Evolutionary conservation across 805 yeast genomes (phyloP), one percentile per base, ranked within the genome.

Genomic region (Pichia rugopelliculosa): DNA sequence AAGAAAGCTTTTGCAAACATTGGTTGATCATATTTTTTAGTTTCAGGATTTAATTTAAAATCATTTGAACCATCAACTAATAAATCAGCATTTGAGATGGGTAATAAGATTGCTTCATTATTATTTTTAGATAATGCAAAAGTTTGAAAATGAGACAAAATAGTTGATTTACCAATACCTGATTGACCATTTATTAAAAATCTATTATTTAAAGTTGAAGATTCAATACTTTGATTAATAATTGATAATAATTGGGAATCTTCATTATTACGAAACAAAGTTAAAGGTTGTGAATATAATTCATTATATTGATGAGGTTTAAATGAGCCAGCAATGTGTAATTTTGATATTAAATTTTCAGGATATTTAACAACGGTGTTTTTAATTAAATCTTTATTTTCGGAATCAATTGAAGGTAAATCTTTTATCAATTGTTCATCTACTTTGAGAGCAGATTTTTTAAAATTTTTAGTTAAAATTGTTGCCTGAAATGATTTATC

Each of bases 161-260:
- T 58, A 0, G 87, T 77, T 3, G 91, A 77, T 68, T 89, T 90
- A 8, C 97, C 97, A 11, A 77, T 73, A 42, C 96, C 96, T 39
- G 76, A 66, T 47, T 75, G 81, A 39, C 96, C 96, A 20, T 76
- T 61, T n/a, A 87, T 51, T 26, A 81, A 68, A 26, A 75, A 56
- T 56, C 83, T 72, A 58, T 79, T 83, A 12, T 65, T 53, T 13
- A 55, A 56, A 0, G 75, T 61, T 0, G 74, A 58, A 0, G 69
- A 41, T 0, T 50, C 44, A 3, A 56, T 51, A 23, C 75, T 60
- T 7, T 63, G 62, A 17, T 65, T 50, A 11, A 80, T 58, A 41
- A 80, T 64, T 1, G 67, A 58, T 22, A 67, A 55, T 12, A 79
- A 54, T 21, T 71, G 58, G 18, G 59, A 49, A 6, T 73, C 64